These are phyloP conservation scores for Sedum album DNA, from an alignment of 164 flowering plant genomes.

Conservation along the genomic window DNA sequence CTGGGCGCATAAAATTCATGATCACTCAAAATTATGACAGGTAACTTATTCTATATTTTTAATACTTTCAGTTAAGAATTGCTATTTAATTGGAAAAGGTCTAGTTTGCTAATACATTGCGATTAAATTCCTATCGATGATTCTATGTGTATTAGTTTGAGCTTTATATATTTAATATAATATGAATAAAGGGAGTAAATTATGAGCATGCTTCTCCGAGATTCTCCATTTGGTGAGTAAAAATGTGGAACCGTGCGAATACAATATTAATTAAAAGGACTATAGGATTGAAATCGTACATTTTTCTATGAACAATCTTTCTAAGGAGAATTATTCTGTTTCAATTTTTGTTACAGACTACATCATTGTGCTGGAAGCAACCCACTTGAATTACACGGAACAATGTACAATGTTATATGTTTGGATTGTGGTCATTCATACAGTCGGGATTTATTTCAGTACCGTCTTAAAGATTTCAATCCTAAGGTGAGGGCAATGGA, in stretches of 20 bases:
- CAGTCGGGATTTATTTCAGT: constrained; percentile 63
- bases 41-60: constrained; percentile 20
- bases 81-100: neutral
- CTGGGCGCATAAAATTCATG: constrained; percentile 59
- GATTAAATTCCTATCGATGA: neutral
- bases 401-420: constrained; percentile 79
- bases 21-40: constrained; percentile 97
- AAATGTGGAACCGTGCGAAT: neutral
- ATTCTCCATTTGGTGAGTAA: no score
- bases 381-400: constrained; percentile 93
- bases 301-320: neutral
- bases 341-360: constrained; percentile 36
- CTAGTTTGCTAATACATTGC: neutral
- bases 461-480: constrained; percentile 70
- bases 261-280: neutral
- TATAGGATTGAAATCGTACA: neutral
- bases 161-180: neutral
- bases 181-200: neutral
- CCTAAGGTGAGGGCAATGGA: constrained; percentile 56
- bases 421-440: constrained; percentile 65
- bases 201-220: neutral
- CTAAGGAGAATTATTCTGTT: neutral
- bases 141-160: neutral
- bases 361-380: constrained; percentile 96
- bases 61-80: no score